Percentiles rank a stretch among this genome's conserved stretches.
These are phyloP conservation scores for Juglanconis oblonga DNA, from an alignment of 2,329 filamentous ascomycete genomes.

Conservation along the genomic window DNA sequence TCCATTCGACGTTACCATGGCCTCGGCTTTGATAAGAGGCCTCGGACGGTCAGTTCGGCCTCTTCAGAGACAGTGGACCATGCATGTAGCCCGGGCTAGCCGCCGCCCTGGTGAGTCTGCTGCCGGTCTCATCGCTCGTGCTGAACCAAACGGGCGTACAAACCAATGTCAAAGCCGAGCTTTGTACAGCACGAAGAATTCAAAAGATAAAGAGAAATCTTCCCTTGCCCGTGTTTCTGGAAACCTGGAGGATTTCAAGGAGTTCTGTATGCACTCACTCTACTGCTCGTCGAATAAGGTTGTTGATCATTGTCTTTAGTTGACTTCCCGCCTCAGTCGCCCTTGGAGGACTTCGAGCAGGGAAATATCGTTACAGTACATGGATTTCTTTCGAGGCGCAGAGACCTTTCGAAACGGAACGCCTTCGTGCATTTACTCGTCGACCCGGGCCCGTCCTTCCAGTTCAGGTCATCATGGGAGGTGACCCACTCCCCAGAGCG, in stretches of 20 bases:
- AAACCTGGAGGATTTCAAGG: conserved; percentile 40
- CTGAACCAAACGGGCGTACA: neutral
- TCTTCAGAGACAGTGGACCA: neutral
- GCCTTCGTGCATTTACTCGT: conserved; percentile 62
- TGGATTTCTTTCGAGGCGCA: conserved; percentile 70
- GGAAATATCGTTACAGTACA: conserved; percentile 51
- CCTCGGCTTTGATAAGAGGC: conserved; percentile 9
- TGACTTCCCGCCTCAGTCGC: conserved; percentile 29
- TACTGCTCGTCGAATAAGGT: neutral
- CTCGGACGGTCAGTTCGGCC: conserved; percentile 1
- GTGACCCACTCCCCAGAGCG: conserved; percentile 34
- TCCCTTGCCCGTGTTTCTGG: neutral
- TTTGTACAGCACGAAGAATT: neutral
- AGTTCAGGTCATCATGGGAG: conserved; percentile 40
- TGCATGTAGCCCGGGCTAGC: neutral
- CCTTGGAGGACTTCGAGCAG: conserved; percentile 22
- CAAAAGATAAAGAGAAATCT: neutral
- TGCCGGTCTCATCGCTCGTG: neutral
- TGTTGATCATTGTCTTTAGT: conserved; percentile 24
- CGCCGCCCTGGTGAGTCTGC: neutral
- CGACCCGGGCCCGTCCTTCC: conserved; percentile 30
- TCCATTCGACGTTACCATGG: neutral
- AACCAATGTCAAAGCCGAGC: neutral
- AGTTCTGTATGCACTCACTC: conserved; percentile 33
- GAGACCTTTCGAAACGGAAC: conserved; percentile 65